Conservation (phyloP, 768 basidiomycete species). For the Suillus sp. region DNA sequence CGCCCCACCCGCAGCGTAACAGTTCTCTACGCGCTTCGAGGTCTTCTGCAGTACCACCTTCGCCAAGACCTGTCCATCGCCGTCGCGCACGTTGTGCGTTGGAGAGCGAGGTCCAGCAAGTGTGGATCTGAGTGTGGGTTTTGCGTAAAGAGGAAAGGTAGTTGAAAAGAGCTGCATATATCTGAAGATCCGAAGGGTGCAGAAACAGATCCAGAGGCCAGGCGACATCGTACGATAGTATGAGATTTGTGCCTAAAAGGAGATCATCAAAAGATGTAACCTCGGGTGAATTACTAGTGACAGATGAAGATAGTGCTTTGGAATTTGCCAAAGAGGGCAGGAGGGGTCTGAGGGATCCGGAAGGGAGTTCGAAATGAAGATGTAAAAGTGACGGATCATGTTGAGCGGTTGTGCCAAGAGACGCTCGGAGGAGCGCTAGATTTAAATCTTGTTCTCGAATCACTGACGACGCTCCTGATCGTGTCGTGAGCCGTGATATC, state of each 20-base stretch:
- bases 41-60: constrained; percentile 81
- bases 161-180: constrained; percentile 77
- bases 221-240: constrained; percentile 67
- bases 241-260: constrained; percentile 77
- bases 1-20: constrained; percentile 82
- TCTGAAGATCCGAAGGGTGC: constrained; percentile 67
- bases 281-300: constrained; percentile 39
- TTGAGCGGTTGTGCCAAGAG: constrained; percentile 85
- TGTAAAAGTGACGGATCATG: constrained; percentile 76
- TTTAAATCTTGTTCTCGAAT: constrained; percentile 92
- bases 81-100: constrained; percentile 83
- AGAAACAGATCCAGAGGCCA: constrained; percentile 94
- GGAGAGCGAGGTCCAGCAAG: constrained; percentile 84
- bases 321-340: constrained; percentile 65
- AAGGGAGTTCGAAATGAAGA: constrained; percentile 76
- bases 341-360: constrained; percentile 79
- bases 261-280: constrained; percentile 66
- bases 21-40: constrained; percentile 62
- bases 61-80: constrained; percentile 84
- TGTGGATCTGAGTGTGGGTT: constrained; percentile 77
- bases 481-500: constrained; percentile 69
- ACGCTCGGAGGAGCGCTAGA: constrained; percentile 83
- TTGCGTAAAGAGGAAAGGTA: constrained; percentile 85
- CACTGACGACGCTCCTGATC: constrained; percentile 66
- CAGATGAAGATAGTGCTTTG: constrained; percentile 43